phyloP scores from a whole-genome alignment of 2,329 filamentous ascomycete species.

The Daldinia sp. region DNA sequence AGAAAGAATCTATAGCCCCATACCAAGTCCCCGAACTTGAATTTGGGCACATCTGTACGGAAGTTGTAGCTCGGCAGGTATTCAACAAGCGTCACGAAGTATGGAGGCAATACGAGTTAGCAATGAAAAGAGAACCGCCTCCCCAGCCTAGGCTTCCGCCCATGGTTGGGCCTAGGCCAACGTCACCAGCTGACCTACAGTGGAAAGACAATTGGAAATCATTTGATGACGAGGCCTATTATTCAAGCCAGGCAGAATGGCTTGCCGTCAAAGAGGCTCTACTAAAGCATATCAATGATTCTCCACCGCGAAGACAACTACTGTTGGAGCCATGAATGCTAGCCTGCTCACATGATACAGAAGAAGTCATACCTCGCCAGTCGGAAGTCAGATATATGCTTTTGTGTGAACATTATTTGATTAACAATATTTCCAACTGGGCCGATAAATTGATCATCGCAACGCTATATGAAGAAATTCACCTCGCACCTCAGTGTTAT shows the following conservation, averaged over 20 bases:
- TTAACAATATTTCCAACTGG: too few relatives aligned
- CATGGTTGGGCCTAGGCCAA: not conserved
- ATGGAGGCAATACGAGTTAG: not conserved
- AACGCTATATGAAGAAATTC: not conserved
- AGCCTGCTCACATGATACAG: not conserved
- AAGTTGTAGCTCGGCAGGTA: constrained; percentile 3
- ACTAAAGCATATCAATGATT: not conserved
- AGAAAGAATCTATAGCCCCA: not conserved
- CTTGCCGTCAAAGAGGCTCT: not conserved
- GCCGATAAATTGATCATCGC: not conserved
- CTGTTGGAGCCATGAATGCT: not conserved
- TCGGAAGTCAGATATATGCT: not conserved
- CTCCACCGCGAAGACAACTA: not conserved
- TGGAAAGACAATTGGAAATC: not conserved
- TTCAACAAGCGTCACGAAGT: not conserved
- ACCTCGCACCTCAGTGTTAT: not conserved
- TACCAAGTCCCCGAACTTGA: constrained; percentile 15
- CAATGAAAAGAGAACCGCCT: not conserved
- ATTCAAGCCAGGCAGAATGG: not conserved
- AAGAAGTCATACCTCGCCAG: not conserved
- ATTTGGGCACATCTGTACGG: constrained; percentile 18
- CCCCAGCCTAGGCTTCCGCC: not conserved
- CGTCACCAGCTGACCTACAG: not conserved
- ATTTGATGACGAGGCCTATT: not conserved
- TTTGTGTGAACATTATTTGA: not conserved